A percentile compares a stretch with the other conserved stretches of the same genome.
phyloP scores from a whole-genome alignment of 2,329 filamentous ascomycete genomes.

The Didymella exigua region DNA sequence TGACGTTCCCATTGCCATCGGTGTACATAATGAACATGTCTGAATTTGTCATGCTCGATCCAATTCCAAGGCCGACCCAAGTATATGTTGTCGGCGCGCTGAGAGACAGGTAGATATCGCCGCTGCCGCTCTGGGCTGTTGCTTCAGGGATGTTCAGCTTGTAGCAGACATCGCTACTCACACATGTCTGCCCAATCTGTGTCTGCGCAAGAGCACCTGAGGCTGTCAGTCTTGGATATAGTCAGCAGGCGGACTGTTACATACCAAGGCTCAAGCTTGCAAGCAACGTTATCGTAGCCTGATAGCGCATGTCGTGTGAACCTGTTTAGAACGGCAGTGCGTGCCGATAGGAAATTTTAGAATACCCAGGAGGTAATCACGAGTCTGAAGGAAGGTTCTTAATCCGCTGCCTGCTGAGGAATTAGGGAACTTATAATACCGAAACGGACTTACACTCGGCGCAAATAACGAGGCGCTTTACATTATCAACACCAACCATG shows the following conservation, averaged over 20 bases:
- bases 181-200: constrained; percentile 17
- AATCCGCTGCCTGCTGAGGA: neutral
- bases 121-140: constrained; percentile 56
- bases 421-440: constrained; percentile 1
- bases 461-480: neutral
- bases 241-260: neutral
- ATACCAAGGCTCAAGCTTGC: constrained; percentile 3
- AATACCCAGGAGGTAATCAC: neutral
- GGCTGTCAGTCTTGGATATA: neutral
- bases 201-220: constrained; percentile 10
- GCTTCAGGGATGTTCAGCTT: constrained; percentile 60
- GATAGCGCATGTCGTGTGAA: constrained; percentile 4
- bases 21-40: constrained; percentile 69
- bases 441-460: constrained; percentile 10
- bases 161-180: constrained; percentile 54
- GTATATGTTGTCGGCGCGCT: constrained; percentile 58
- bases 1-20: constrained; percentile 59
- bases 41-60: constrained; percentile 59
- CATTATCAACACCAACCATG: constrained; percentile 3
- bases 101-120: constrained; percentile 65
- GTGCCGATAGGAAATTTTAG: neutral
- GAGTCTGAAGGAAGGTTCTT: neutral
- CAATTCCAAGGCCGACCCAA: constrained; percentile 67
- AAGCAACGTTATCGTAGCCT: neutral
- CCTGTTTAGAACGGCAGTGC: neutral